phyloP scores from a whole-genome alignment of 2,329 filamentous ascomycete species.

The Paecilomyces sp. region DNA sequence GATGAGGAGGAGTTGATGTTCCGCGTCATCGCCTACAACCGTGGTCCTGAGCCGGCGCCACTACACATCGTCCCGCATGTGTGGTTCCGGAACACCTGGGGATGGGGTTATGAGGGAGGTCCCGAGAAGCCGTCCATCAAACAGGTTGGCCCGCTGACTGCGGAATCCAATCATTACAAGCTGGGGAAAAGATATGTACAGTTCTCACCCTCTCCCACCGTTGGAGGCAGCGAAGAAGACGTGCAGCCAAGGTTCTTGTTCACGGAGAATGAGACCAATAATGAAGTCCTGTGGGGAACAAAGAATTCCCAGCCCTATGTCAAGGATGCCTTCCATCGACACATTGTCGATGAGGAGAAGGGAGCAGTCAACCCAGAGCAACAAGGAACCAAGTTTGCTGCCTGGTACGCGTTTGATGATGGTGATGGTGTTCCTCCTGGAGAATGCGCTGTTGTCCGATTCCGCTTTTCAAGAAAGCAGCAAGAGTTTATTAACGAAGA shows the following conservation, averaged over 20 bases:
- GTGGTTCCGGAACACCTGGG: constrained; percentile 97
- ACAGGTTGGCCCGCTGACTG: constrained; percentile 58
- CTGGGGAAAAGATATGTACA: constrained; percentile 78
- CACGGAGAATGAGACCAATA: constrained; percentile 94
- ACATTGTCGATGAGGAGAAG: constrained; percentile 77
- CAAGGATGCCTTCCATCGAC: constrained; percentile 89
- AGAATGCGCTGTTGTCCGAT: constrained; percentile 91
- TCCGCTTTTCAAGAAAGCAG: constrained; percentile 71
- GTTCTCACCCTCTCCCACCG: constrained; percentile 82
- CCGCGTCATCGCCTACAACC: constrained; percentile 92
- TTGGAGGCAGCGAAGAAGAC: constrained; percentile 70
- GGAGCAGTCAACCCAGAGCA: constrained; percentile 72
- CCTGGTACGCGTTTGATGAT: constrained; percentile 89
- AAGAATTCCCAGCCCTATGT: constrained; percentile 78
- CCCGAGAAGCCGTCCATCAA: constrained; percentile 75
- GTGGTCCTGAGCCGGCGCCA: constrained; percentile 81
- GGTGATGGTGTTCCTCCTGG: constrained; percentile 79
- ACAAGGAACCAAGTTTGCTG: constrained; percentile 79
- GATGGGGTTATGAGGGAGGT: constrained; percentile 73
- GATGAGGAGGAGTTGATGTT: constrained; percentile 88
- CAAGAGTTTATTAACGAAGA: constrained; percentile 85
- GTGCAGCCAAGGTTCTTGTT: constrained; percentile 80
- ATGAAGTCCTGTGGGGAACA: constrained; percentile 65
- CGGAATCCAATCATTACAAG: constrained; percentile 69
- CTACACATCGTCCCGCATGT: constrained; percentile 91